These are phyloP conservation scores for Lactarius trivialis DNA, from an alignment of 768 basidiomycete genomes.

Conservation along the genomic window DNA sequence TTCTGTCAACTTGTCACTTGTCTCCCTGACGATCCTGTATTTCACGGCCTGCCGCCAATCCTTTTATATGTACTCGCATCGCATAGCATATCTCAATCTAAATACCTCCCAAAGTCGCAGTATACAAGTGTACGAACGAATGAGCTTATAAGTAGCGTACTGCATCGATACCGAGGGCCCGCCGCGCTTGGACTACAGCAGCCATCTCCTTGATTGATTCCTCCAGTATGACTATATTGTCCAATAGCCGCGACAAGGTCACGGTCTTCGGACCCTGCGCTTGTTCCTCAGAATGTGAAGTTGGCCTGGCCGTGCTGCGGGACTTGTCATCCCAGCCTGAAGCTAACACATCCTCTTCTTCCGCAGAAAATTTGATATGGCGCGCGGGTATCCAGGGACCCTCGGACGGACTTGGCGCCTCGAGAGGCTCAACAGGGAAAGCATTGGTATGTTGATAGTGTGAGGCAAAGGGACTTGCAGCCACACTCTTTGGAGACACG, in stretches of 20 bases:
- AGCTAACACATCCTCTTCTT: slow-evolving; percentile 69
- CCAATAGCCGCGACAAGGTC: slow-evolving; percentile 77
- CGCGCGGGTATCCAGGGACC: slow-evolving; percentile 61
- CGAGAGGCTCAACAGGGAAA: slow-evolving; percentile 64
- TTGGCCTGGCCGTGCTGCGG: slow-evolving; percentile 16
- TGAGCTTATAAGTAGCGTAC: slow-evolving; percentile 56
- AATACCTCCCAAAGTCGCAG: neutral
- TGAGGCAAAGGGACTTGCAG: slow-evolving; percentile 72
- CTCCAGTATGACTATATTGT: slow-evolving; percentile 92
- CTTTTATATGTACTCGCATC: slow-evolving; percentile 8
- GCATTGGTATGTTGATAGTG: slow-evolving; percentile 78
- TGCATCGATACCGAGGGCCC: slow-evolving; percentile 79
- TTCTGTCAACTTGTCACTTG: neutral
- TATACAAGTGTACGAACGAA: neutral
- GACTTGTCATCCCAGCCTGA: slow-evolving; percentile 41
- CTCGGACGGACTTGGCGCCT: slow-evolving; percentile 50
- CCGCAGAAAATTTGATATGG: slow-evolving; percentile 44
- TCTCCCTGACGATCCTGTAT: neutral
- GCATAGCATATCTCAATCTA: slow-evolving; percentile 7
- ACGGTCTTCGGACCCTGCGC: slow-evolving; percentile 38
- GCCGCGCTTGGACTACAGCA: slow-evolving; percentile 76
- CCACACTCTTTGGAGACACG: slow-evolving; percentile 42
- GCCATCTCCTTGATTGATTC: slow-evolving; percentile 92
- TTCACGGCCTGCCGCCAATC: neutral
- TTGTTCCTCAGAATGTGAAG: slow-evolving; percentile 28